These are phyloP conservation scores for Gymnopus androsaceus DNA, from an alignment of 1,284 basidiomycete species.

Conservation along the genomic window DNA sequence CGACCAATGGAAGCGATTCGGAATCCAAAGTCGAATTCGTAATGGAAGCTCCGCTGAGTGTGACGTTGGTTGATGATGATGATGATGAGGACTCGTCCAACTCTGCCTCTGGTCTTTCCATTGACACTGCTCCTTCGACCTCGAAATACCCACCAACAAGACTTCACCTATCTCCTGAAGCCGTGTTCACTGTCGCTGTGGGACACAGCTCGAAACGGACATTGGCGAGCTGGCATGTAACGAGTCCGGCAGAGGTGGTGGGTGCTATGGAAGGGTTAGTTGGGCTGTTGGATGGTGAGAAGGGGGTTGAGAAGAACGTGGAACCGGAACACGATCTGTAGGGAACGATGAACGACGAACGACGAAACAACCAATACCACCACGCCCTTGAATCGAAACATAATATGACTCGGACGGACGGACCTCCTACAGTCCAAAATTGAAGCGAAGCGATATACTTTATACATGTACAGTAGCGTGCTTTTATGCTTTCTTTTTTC, in stretches of 20 bases:
- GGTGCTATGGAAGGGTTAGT: slow-evolving; percentile 52
- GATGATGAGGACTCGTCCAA: neutral
- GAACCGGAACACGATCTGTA: too few species aligned
- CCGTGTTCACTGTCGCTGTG: slow-evolving; percentile 87
- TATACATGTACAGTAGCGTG: too few species aligned
- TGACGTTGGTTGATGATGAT: slow-evolving; percentile 56
- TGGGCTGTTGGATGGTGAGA: neutral
- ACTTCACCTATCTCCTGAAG: slow-evolving; percentile 64
- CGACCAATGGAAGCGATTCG: neutral
- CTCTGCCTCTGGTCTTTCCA: neutral
- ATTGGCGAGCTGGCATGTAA: slow-evolving; percentile 87
- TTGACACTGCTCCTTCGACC: slow-evolving; percentile 19
- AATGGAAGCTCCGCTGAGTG: slow-evolving; percentile 75
- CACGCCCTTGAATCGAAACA: too few species aligned
- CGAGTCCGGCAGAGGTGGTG: slow-evolving; percentile 73
- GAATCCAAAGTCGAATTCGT: slow-evolving; percentile 37
- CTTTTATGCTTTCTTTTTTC: too few species aligned
- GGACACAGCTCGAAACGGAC: slow-evolving; percentile 87
- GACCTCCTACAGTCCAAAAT: too few species aligned
- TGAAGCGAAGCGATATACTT: too few species aligned
- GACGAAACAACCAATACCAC: too few species aligned
- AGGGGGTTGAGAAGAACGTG: neutral
- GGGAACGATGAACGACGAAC: too few species aligned
- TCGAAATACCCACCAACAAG: slow-evolving; percentile 49
- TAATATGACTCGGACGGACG: too few species aligned